Percentiles rank a stretch among this genome's conserved stretches.
Evolutionary conservation across 176 grass and related monocot species (phyloP).

Genomic region (Carex myosuroides): DNA sequence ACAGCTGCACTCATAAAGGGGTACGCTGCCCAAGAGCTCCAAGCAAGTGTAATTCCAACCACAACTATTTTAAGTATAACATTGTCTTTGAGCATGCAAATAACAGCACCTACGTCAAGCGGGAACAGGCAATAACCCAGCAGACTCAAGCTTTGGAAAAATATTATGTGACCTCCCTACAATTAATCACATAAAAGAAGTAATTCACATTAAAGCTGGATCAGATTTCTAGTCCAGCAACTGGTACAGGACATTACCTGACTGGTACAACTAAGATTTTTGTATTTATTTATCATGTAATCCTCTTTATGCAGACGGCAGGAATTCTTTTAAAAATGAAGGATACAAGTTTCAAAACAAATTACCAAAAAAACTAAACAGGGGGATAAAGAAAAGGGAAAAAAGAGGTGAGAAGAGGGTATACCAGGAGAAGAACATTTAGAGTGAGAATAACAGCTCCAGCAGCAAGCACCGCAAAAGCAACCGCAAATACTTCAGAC

Average conservation of each 20-base stretch:
- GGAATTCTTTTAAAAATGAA: background rate
- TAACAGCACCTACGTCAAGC: conserved; percentile 74
- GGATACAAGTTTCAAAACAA: background rate
- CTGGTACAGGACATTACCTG: background rate
- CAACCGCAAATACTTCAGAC: conserved; percentile 99
- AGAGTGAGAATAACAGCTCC: conserved; percentile 91
- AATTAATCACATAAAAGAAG: conserved; percentile 1
- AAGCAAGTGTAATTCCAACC: conserved; percentile 67
- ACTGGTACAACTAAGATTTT: background rate
- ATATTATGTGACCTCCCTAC: conserved; percentile 98
- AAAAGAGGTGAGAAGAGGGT: background rate
- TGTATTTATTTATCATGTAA: background rate
- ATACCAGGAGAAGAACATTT: conserved; percentile 97
- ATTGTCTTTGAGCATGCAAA: conserved; percentile 89
- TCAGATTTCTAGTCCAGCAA: background rate
- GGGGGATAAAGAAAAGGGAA: background rate
- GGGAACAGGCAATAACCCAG: conserved; percentile 96
- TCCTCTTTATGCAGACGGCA: background rate
- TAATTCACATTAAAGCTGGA: background rate
- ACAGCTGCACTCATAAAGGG: conserved; percentile 99
- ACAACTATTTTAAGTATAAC: conserved; percentile 79
- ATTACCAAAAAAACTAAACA: background rate
- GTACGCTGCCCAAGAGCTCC: conserved; percentile 99
- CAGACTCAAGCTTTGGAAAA: conserved; percentile 98
- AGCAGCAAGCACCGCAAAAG: conserved; percentile 94